phyloP scores from a whole-genome alignment of 2,329 filamentous ascomycete genomes.

The Aspergillus luchuensis region DNA sequence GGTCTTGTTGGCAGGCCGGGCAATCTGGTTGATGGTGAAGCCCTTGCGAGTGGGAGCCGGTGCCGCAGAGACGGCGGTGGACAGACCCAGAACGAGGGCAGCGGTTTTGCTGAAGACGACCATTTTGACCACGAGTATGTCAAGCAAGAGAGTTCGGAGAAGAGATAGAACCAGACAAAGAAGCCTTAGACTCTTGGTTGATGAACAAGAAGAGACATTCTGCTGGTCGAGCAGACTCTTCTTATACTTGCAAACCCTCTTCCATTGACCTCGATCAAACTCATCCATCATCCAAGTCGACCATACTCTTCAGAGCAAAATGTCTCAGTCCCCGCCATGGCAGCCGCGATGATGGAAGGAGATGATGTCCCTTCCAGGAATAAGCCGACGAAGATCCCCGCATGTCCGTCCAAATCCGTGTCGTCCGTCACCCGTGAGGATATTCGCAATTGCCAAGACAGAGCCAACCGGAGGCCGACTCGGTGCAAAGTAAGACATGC shows the following conservation, averaged over 20 bases:
- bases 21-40: constrained; percentile 37
- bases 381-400: constrained; percentile 10
- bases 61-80: constrained; percentile 32
- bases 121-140: constrained; percentile 24
- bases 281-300: not conserved
- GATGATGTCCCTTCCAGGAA: constrained; percentile 24
- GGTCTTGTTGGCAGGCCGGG: constrained; percentile 21
- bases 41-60: constrained; percentile 29
- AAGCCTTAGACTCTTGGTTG: constrained; percentile 11
- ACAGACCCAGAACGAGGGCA: constrained; percentile 29
- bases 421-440: not conserved
- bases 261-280: not conserved
- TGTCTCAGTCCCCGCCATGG: not conserved
- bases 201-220: constrained; percentile 18
- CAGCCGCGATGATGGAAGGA: constrained; percentile 13
- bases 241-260: not conserved
- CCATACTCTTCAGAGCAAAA: not conserved
- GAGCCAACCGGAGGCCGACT: not conserved
- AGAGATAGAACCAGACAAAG: not conserved
- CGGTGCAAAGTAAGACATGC: not conserved
- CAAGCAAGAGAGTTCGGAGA: not conserved
- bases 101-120: constrained; percentile 39
- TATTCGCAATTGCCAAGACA: not conserved
- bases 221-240: not conserved
- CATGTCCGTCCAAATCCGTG: not conserved